Conservation (phyloP, 2,329 filamentous ascomycete species). For the Trichoderma gracile region DNA sequence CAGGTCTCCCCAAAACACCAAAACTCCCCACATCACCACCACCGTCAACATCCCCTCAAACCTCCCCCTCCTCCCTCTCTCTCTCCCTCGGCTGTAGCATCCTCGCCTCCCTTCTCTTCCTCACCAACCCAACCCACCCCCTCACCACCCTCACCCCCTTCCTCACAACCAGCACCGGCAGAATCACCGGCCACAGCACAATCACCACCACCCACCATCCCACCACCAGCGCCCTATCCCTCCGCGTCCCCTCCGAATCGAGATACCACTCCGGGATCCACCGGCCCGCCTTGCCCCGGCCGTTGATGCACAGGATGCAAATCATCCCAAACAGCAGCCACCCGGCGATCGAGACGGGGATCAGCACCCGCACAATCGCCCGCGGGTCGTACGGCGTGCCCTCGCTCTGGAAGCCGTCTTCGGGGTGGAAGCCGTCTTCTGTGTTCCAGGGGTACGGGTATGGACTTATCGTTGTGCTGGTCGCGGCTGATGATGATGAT, state of each 20-base stretch:
- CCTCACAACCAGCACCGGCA: slow-evolving; percentile 54
- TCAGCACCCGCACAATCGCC: slow-evolving; percentile 31
- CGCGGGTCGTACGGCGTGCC: slow-evolving; percentile 10
- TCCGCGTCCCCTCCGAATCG: slow-evolving; percentile 30
- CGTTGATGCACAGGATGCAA: slow-evolving; percentile 38
- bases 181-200: slow-evolving; percentile 57
- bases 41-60: neutral
- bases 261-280: slow-evolving; percentile 42
- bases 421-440: neutral
- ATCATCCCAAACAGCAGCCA: slow-evolving; percentile 39
- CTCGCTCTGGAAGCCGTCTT: neutral
- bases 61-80: slow-evolving; percentile 4
- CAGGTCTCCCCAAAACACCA: neutral
- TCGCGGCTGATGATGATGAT: neutral
- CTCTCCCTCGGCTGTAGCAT: slow-evolving; percentile 2
- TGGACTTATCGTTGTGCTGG: too few species aligned
- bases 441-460: neutral
- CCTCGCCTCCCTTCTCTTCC: neutral
- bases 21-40: neutral
- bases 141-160: neutral
- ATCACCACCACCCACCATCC: slow-evolving; percentile 37
- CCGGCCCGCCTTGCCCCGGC: slow-evolving; percentile 33
- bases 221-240: slow-evolving; percentile 31
- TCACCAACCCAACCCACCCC: neutral
- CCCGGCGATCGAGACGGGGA: slow-evolving; percentile 33